Evolutionary conservation across 345 rosid species (phyloP), one percentile per base, ranked within the genome.

Genomic region (Aegle marmelos): DNA sequence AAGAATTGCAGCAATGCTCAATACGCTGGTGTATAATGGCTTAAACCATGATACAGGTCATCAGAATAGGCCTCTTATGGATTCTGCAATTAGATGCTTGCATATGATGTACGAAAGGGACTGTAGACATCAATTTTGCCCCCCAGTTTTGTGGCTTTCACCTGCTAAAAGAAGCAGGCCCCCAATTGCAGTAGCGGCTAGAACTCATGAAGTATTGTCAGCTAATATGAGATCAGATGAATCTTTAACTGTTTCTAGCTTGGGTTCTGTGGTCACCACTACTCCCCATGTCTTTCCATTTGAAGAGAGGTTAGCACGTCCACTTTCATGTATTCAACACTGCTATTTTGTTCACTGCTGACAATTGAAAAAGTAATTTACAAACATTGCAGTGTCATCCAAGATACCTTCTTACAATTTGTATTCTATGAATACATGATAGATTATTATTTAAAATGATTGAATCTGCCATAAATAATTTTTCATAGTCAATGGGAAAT

Each of bases 51-150:
- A 84, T 69, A 76, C 79, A 66, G 83, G 81, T 77, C 89, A 79
- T 67, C 90, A 84, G 81, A 87, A 83, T 83, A 89, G 85, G 83
- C 87, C 90, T 69, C 84, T 93, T 70, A 84, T 93, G 97, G 96
- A 90, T 79, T 90, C 94, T 76, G 96, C 98, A 72, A 87, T 88
- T 81, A 88, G 89, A 87, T 95, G 99, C 84, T 80, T 95, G 91
- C 98, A 95, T 86, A 82, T 92, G 85, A 80, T 95, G 79, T 95
- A 95, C 83, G 99, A 93, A 86, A 93, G 98, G 81, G 96, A 95
- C 88, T 93, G 99, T 86, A 87, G 99, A 80, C 98, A 88, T 81
- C 90, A 80, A 68, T 95, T 95, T 83, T 92, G 98, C 77, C 94
- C 98, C 21, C 84, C 97, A 70, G 76, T 79, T 84, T 81, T 95